Base-by-base conservation (phyloP, 371 early-diverging fungal species). In the Mucor sp. region DNA sequence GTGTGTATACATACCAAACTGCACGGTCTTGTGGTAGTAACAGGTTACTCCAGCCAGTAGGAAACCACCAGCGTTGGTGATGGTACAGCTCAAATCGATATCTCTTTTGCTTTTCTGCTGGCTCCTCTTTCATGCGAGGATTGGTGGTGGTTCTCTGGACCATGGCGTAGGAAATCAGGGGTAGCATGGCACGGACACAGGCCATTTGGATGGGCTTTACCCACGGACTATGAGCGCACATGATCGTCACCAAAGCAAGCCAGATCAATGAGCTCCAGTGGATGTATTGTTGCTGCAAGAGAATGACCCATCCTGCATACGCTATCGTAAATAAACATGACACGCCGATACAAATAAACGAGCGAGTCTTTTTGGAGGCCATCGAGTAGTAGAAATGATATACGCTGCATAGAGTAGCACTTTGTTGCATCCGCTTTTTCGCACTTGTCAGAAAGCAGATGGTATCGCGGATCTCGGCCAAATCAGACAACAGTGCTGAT, bases 41-140 rank as follows among this genome's bases (percentile, higher is more conserved):
- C 5, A 63, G 50, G 25, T 67, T 37, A 30, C 65, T 56, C 75
- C 75, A 75, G 19, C 75, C 75, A 12, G 55, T 64, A 60, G 67
- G 70, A 55, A 69, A 59, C 75, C 74, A 74, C 74, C 77, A 74
- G 0, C 77, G 72, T 43, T 77, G 77, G 57, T 77, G 69, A 50
- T 77, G 70, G 50, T 70, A 65, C 0, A 77, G 32, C 8, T 65
- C 60, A 56, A 75, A 75, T 28, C 70, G 69, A 35, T 75, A 75
- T 8, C 21, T 0, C 17, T 33, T 61, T 21, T 32, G 32, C 21
- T 33, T 39, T 27, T 30, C 27, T 8, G 4, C 37, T 17, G n/a
- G 41, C 41, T n/a, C 19, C 14, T 37, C 60, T 25, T 23, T 19
- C 1, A 8, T 21, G 21, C 43, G 15, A 3, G n/a, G 1, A 2